phyloP scores from a whole-genome alignment of 768 basidiomycete species.

The Agrocybe chaxingu region DNA sequence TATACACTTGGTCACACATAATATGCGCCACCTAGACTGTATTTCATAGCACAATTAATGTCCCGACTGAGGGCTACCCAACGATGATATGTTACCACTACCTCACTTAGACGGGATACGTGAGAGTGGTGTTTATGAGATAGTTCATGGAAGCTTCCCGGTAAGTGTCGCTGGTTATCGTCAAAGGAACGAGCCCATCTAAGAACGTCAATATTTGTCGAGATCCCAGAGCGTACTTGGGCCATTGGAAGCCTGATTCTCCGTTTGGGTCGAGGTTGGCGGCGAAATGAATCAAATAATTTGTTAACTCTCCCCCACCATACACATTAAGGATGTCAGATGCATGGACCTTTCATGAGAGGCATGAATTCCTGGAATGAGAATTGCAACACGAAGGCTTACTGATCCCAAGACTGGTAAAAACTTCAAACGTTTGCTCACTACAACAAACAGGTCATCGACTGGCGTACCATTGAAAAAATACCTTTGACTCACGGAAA shows the following conservation, averaged over 20 bases:
- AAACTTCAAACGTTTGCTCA: constrained; percentile 40
- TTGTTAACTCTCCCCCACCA: constrained; percentile 36
- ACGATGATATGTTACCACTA: no score
- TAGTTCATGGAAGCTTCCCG: constrained; percentile 23
- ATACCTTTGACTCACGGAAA: constrained; percentile 25
- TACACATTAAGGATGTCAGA: constrained; percentile 40
- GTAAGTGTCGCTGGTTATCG: constrained; percentile 25
- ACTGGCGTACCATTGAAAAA: background rate
- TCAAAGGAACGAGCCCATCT: constrained; percentile 25
- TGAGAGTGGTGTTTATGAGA: constrained; percentile 22
- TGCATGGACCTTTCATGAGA: constrained; percentile 30
- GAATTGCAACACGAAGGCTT: constrained; percentile 7
- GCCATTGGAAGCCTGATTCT: constrained; percentile 16
- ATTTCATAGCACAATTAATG: no score
- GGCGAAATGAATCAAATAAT: constrained; percentile 44
- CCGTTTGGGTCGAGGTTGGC: constrained; percentile 21
- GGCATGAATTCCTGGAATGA: background rate
- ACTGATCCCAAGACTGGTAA: constrained; percentile 41
- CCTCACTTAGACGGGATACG: constrained; percentile 12
- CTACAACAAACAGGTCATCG: constrained; percentile 17
- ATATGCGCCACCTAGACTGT: background rate
- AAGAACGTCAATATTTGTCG: constrained; percentile 28
- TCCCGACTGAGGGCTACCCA: no score
- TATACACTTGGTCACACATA: background rate
- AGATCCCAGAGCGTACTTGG: constrained; percentile 16